Evolutionary conservation across 345 rosid genomes (phyloP).

Genomic region (Syzygium oleosum): DNA sequence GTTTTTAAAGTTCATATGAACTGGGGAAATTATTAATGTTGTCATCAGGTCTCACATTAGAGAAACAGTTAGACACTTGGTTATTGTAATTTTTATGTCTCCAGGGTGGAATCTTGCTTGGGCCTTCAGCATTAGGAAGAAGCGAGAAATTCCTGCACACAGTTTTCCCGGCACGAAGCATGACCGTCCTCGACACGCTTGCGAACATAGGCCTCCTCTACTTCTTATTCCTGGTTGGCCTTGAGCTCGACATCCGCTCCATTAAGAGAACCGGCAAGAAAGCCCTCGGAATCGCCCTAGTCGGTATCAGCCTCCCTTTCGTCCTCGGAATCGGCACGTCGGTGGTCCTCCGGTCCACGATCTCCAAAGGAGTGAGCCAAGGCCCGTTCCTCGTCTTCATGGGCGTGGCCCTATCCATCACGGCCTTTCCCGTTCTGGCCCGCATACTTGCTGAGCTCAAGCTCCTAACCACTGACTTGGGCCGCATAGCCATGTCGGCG

Average conservation of each 20-base stretch:
- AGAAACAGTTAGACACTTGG: neutral
- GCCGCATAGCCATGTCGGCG: constrained; percentile 46
- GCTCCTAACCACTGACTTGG: constrained; percentile 41
- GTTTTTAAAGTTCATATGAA: neutral
- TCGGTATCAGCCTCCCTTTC: constrained; percentile 67
- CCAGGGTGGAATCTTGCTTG: constrained; percentile 80
- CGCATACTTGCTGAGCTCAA: constrained; percentile 43
- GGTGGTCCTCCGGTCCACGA: constrained; percentile 39
- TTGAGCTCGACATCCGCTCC: constrained; percentile 57
- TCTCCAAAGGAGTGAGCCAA: constrained; percentile 33
- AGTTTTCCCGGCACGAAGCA: constrained; percentile 44
- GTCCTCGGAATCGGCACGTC: constrained; percentile 61
- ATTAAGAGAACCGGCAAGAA: constrained; percentile 58
- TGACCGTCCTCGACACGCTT: constrained; percentile 70
- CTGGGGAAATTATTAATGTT: neutral
- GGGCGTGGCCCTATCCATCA: constrained; percentile 45
- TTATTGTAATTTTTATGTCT: neutral
- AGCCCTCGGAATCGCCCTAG: constrained; percentile 47
- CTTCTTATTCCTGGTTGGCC: constrained; percentile 75
- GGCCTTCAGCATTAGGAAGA: constrained; percentile 79
- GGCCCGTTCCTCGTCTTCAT: constrained; percentile 43
- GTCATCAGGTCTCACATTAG: neutral
- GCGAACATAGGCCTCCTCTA: constrained; percentile 73
- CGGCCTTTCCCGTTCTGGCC: constrained; percentile 43
- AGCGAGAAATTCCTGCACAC: constrained; percentile 32